Base-by-base conservation (phyloP, 1,284 basidiomycete species). In the Leccinum variabile region DNA sequence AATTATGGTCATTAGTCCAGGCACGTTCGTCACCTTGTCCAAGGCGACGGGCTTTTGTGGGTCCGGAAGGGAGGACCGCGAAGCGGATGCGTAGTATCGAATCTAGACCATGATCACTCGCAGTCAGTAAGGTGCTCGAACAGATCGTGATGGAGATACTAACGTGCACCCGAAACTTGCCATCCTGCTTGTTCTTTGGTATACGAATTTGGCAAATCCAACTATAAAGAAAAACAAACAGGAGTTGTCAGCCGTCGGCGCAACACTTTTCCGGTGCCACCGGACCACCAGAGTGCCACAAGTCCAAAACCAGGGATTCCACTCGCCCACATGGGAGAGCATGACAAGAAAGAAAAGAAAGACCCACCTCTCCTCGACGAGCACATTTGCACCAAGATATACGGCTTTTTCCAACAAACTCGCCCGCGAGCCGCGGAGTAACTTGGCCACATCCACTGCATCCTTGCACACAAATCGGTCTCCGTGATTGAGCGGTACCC, bases 281-380 rank as follows among this genome's bases (percentile, higher is more conserved):
- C n/a, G 11, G 61, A 50, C 22, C 32, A 22, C 44, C 54, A 32
- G 2, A 11, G 54, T 39, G 28, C 18, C 59, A 18, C 63, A 25
- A 9, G 9, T 2, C 53, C 56, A 11, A 41, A 22, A 3, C 49
- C 64, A 37, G 53, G 9, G 8, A 9, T 33, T 22, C n/a, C 25
- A 55, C 35, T 6, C 44, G 14, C 1, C 11, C 14, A 5, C 10
- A 11, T 5, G 30, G 35, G 13, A 63, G 44, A 54, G 39, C 56
- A 41, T 56, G 56, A 30, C 32, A n/a, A 16, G 22, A 14, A 35
- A 25, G 7, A 7, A 5, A 14, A 3, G 22, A 0, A 8, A 58
- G 30, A 83, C 88, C 59, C 69, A 90, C 89, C 82, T 79, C 71
- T 91, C 89, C 54, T 91, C 84, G 5, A 88, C 80, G 57, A 91